Base-by-base conservation (phyloP, 495 filamentous ascomycete genomes). In the Penicillium tannophilum region DNA sequence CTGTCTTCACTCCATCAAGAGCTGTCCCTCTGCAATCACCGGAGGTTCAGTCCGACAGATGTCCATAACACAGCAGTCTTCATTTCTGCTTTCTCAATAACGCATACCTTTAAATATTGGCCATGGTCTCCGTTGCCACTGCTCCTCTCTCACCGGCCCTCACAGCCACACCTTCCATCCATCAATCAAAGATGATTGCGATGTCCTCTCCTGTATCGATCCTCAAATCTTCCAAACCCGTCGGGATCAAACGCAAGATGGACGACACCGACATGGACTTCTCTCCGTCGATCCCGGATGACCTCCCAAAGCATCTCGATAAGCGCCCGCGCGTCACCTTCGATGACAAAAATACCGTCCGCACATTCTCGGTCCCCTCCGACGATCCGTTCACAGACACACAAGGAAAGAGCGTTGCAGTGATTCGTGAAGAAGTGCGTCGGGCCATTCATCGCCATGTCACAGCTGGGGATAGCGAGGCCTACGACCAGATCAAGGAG, bases 261-360 rank as follows among this genome's bases (percentile, higher is more conserved):
- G 69, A 72, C 26, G 75, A 77, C n/a, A 51, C 71, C 43, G 70
- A 78, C 63, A 53, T 77, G 54, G 63, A 65, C 42, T 60, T 78
- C 75, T 8, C 71, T 72, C 6, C 59, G 68, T n/a, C 72, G 72
- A 17, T 69, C 74, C 30, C n/a, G 56, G 74, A 74, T 17, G 74
- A 79, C 35, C 54, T 75, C 23, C 67, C 71, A 43, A 72, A 83
- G 52, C 70, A 68, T 20, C 76, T 74, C 36, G 74, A 75, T 26
- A 89, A 86, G 70, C 82, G 80, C 43, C 71, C 76, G 26, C 90
- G 88, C 54, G 91, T 97, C 28, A 84, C 88, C 39, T 96, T 95
- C 71, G 85, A 91, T 59, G 79, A 87, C 39, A 82, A 86, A 24
- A 83, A 92, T 43, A 84, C 90, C 64, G 82, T 88, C 60, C 77